Evolutionary conservation across 352 stramenopile species (phyloP), one percentile per base, ranked within the genome.

Genomic region (Thraustochytrium sp.): DNA sequence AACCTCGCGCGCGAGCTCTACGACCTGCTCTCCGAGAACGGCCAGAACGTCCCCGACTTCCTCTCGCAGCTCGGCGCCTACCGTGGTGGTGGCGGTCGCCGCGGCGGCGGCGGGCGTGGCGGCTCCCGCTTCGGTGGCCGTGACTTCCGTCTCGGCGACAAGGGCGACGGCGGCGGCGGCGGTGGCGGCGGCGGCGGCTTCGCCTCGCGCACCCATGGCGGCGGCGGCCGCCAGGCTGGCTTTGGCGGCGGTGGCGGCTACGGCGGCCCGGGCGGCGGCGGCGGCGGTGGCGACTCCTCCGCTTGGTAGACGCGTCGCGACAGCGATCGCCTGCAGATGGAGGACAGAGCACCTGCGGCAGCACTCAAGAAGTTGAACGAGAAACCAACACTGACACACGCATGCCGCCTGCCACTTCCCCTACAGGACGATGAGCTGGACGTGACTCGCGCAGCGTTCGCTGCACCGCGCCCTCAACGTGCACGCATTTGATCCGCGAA

Each of bases 1-100:
- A 98, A 98, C 89, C 94, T 99, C 65, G 93, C 94, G 34, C 91
- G 94, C 46, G 96, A 99, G 82, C 92, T 99, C 54, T 94, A 97
- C 88, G 96, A 99, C 26, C 82, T 99, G 77, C 90, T 99, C 38
- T 89, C 44, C 9, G 85, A 87, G 56, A 73, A 42, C 38, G 54
- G 82, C 18, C 85, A 87, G 62, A 85, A 86, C 21, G 44, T 87
- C 26, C 85, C 85, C 3, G 36, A 85, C 49, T 87, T 64, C 16
- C 61, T 87, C 26, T 46, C 23, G 34, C 68, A 65, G 9, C 31
- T 86, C 26, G 48, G 48, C 63, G 23, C 26, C 9, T 74, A 63
- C 82, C 56, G 74, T 38, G 80, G 82, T 21, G 82, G 82, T 13
- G 61, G 80, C 53, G 48, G 82, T 31, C 21, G 84, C 23, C 16